Evolutionary conservation across 305 asterid species (phyloP), one percentile per base, ranked within the genome.

Genomic region (Solanum hybrid): DNA sequence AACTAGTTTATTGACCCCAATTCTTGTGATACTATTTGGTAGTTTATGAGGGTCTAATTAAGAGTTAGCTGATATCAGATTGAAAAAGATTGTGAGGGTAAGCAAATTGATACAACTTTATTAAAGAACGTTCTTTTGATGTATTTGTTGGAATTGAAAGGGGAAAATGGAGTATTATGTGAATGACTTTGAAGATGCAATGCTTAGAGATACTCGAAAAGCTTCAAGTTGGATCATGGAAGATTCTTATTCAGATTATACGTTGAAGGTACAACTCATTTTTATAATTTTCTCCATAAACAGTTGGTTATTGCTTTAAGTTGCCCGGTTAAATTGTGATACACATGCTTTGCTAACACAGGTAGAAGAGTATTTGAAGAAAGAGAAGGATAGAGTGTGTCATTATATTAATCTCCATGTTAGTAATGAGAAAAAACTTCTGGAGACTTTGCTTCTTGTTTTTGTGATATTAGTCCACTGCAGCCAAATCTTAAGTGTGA

Each of bases 171-270:
- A 90, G 7, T 90, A 36, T 79, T 92, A 92, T 73, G 94, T 88
- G 79, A 89, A 72, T 35, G 93, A 92, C 82, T 92, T 93, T 31
- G 93, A 93, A 91, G 92, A 56, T 27, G 86, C 91, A 8, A 88
- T 93, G 92, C 94, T 92, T 24, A 91, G 78, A 22, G 92, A 91
- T 51, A 91, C 94, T 32, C 73, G 91, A 22, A 93, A 93, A 72
- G 93, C 93, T 3, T 93, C 92, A 13, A 91, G 87, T 77, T 92
- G 94, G 94, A 92, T 93, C 11, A 73, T 90, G 64, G 90, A 92
- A 89, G 91, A 92, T 88, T 92, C 93, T 22, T 92, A 91, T 87
- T 88, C 92, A 10, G 91, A 93, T 86, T 93, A 93, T 77, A 90
- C 89, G 92, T 40, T 72, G 69, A 56, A 56, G 69, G n/a, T 51